Evolutionary conservation across 2,329 filamentous ascomycete species (phyloP).

Genomic region (Aspergillus costaricaensis): DNA sequence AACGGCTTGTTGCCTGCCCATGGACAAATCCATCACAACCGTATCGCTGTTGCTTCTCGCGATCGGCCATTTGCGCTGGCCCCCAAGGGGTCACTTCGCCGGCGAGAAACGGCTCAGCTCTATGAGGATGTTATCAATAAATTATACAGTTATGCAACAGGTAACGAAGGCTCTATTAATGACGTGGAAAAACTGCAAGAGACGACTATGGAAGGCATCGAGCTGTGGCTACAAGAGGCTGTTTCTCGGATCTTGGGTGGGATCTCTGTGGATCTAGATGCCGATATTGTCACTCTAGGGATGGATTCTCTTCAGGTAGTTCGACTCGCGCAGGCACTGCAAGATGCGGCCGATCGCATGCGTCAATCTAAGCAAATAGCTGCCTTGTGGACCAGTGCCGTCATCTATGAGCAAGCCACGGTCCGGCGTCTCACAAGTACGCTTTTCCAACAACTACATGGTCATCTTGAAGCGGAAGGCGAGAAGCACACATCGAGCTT

Average conservation of each 20-base stretch:
- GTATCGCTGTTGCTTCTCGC: constrained; percentile 43
- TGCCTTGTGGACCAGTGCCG: not conserved
- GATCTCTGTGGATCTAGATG: not conserved
- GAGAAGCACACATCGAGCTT: too few species aligned
- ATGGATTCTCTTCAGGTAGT: constrained; percentile 18
- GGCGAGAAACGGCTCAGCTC: constrained; percentile 4
- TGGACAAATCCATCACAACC: constrained; percentile 43
- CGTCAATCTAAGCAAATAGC: not conserved
- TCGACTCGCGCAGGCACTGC: constrained; percentile 1
- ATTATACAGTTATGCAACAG: not conserved
- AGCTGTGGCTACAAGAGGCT: not conserved
- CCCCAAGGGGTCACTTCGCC: constrained; percentile 41
- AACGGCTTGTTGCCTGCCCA: constrained; percentile 45
- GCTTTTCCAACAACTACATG: not conserved
- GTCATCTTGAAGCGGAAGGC: not conserved
- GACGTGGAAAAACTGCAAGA: not conserved
- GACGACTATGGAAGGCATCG: not conserved
- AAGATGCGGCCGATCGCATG: not conserved
- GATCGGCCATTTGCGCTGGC: constrained; percentile 48
- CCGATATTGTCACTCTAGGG: constrained; percentile 14
- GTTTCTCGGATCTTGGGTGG: not conserved
- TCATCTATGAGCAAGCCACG: not conserved
- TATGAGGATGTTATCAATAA: constrained; percentile 19
- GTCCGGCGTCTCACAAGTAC: not conserved
- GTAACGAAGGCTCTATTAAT: too few species aligned